Evolutionary conservation across 1,284 basidiomycete species (phyloP), one percentile per base, ranked within the genome.

Genomic region (Ceratobasidium sp.): DNA sequence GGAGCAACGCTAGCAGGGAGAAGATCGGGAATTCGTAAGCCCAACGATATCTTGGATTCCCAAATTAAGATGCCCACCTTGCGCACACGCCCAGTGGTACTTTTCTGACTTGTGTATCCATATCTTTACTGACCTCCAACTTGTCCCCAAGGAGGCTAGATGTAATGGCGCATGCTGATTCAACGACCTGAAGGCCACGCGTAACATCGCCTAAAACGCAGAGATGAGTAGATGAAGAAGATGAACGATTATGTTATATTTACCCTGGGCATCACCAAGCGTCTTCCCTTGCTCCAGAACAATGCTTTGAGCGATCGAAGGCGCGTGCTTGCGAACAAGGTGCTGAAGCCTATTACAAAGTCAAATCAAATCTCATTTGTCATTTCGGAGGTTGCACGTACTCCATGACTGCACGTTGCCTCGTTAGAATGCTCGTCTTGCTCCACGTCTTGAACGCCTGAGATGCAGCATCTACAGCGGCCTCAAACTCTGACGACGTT

Each of bases 261-360:
- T 19, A 39, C 74, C 73, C n/a, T 59, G 75, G 81, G 31, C 78
- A 91, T 92, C 92, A 76, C 88, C 88, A 66, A 92, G 84, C 0
- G 95, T 96, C 83, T 97, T 97, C 54, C 95, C 95, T 82, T 97
- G 95, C 82, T 97, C 95, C 14, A 96, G 84, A 27, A 95, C 92
- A 74, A 94, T 94, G 77, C 89, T 92, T 49, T 82, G 85, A 0
- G 92, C 92, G 76, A 96, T 88, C 46, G 88, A 88, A 81, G 92
- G 88, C 68, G 91, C 86, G 79, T 95, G 89, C 80, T 92, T 84
- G 59, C 93, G 90, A 75, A 96, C 88, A 39, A 92, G 86, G 78
- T 90, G 87, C 80, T 95, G 94, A 22, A 97, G 85, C 76, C 93
- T 95, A 74, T 41, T 37, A 31, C 14, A 29, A 16, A 29, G 9